phyloP scores from a whole-genome alignment of 768 basidiomycete species.

The Naganishia friedmannii region DNA sequence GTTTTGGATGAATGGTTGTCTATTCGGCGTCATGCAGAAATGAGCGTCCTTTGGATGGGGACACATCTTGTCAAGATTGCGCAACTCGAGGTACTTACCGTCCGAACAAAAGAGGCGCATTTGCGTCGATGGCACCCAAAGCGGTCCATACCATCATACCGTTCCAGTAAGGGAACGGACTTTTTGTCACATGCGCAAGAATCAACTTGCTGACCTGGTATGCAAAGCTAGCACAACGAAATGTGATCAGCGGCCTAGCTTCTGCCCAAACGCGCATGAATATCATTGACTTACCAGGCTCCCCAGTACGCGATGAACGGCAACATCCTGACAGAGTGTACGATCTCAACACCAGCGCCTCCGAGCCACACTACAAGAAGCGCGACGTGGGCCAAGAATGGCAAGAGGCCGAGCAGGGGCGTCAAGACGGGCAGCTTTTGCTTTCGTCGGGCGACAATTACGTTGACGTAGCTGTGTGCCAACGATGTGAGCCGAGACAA shows the following conservation, averaged over 20 bases:
- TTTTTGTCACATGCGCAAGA: conserved; percentile 81
- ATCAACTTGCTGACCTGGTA: conserved; percentile 84
- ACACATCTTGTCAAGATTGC: background rate
- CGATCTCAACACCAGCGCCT: conserved; percentile 67
- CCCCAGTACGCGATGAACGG: conserved; percentile 93
- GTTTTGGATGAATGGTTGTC: conserved; percentile 73
- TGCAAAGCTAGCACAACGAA: conserved; percentile 49
- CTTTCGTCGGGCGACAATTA: conserved; percentile 61
- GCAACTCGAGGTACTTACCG: conserved; percentile 57
- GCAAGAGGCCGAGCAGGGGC: conserved; percentile 73
- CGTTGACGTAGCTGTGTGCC: conserved; percentile 69
- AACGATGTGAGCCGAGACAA: background rate
- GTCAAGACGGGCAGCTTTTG: conserved; percentile 51
- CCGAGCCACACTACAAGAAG: conserved; percentile 79
- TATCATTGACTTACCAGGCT: conserved; percentile 41
- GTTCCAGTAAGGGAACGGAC: conserved; percentile 81
- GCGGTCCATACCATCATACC: conserved; percentile 79
- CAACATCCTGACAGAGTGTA: conserved; percentile 72
- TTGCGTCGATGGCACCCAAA: conserved; percentile 76
- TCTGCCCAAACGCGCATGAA: background rate
- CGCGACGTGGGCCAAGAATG: conserved; percentile 68
- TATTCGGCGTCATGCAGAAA: conserved; percentile 31
- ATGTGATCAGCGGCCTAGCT: background rate
- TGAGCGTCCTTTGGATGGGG: background rate
- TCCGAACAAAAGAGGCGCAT: conserved; percentile 66